Evolutionary conservation across 1,139 yeast species (phyloP).

Genomic region (Oligophagozyma castellii): DNA sequence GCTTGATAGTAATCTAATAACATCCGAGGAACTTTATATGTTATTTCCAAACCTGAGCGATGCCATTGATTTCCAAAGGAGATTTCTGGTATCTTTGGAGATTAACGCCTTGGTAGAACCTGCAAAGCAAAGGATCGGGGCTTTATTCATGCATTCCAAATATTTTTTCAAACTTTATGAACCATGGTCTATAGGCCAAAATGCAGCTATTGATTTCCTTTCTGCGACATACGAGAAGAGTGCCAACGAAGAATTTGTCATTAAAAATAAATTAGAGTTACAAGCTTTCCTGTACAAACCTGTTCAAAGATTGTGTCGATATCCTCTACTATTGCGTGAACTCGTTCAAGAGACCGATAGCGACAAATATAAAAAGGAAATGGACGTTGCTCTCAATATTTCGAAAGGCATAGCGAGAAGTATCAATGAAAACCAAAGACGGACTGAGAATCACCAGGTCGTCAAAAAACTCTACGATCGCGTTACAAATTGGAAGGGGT

Average conservation of each 20-base stretch:
- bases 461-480: slow-evolving; percentile 56
- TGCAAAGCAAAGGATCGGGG: slow-evolving; percentile 74
- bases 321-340: slow-evolving; percentile 71
- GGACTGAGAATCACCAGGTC: slow-evolving; percentile 72
- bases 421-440: slow-evolving; percentile 88
- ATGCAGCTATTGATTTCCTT: slow-evolving; percentile 73
- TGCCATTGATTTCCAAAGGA: slow-evolving; percentile 82
- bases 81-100: slow-evolving; percentile 78
- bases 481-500: slow-evolving; percentile 92
- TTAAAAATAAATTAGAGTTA: slow-evolving; percentile 79
- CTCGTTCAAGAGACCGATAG: slow-evolving; percentile 46
- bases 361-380: slow-evolving; percentile 52
- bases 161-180: slow-evolving; percentile 81
- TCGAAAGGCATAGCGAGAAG: slow-evolving; percentile 65
- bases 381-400: slow-evolving; percentile 54
- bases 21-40: slow-evolving; percentile 68
- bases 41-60: slow-evolving; percentile 80
- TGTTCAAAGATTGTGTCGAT: slow-evolving; percentile 85
- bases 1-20: slow-evolving; percentile 47
- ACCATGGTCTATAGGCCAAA: slow-evolving; percentile 80
- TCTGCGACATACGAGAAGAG: slow-evolving; percentile 30
- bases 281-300: slow-evolving; percentile 88
- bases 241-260: slow-evolving; percentile 28
- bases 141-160: slow-evolving; percentile 70
- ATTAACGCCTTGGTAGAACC: slow-evolving; percentile 69